Evolutionary conservation across 768 basidiomycete species (phyloP).

Genomic region (Kwoniella dendrophila): DNA sequence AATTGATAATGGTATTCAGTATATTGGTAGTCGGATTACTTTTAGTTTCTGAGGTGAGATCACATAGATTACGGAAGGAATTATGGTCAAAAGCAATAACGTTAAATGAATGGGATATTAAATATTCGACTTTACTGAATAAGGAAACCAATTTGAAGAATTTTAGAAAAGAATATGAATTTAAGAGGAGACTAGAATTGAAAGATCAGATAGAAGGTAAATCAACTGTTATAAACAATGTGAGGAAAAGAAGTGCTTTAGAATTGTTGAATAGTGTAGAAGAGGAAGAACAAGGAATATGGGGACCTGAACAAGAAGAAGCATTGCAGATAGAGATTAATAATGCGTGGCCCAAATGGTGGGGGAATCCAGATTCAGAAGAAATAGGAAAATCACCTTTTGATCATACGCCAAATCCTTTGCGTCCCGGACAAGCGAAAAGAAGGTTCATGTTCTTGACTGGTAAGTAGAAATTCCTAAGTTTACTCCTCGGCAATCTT

Average conservation of each 20-base stretch:
- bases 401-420: constrained; percentile 37
- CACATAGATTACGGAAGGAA: constrained; percentile 2
- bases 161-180: constrained; percentile 16
- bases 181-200: constrained; percentile 11
- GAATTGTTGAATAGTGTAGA: not conserved
- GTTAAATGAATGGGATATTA: constrained; percentile 20
- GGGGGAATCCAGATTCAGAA: constrained; percentile 47
- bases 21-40: constrained; percentile 16
- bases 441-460: constrained; percentile 53
- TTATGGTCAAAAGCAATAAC: constrained; percentile 4
- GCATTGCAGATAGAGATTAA: constrained; percentile 11
- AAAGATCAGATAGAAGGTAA: not conserved
- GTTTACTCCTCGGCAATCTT: not conserved
- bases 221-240: not conserved
- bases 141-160: constrained; percentile 5
- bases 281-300: constrained; percentile 7
- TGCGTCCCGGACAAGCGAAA: constrained; percentile 19
- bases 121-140: not conserved
- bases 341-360: constrained; percentile 42
- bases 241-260: not conserved
- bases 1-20: constrained; percentile 9
- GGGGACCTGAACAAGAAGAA: constrained; percentile 21
- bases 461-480: too few relatives aligned
- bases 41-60: constrained; percentile 13
- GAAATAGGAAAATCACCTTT: constrained; percentile 50